These are phyloP conservation scores for Dendrocalamus latiflorus DNA, from an alignment of 202 grass and related monocot genomes.

Conservation along the genomic window DNA sequence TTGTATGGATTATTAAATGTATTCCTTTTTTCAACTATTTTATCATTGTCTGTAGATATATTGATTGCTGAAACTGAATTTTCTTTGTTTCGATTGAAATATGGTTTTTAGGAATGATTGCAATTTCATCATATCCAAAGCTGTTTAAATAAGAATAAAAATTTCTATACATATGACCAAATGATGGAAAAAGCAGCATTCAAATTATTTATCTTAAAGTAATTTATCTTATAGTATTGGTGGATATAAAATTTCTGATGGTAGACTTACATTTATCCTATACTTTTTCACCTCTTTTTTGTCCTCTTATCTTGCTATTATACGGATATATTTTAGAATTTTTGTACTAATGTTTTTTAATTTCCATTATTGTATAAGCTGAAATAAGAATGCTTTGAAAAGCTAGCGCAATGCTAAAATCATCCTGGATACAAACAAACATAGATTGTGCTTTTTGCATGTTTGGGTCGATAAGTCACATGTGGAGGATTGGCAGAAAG, in stretches of 20 bases:
- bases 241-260: conserved; percentile 10
- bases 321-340: too few relatives aligned
- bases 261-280: too few relatives aligned
- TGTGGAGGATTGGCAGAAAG: too few relatives aligned
- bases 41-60: not conserved
- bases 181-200: not conserved
- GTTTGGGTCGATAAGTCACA: too few relatives aligned
- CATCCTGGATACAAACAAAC: too few relatives aligned
- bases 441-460: too few relatives aligned
- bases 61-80: not conserved
- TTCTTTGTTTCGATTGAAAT: not conserved
- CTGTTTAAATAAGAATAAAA: not conserved
- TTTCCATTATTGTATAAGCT: too few relatives aligned
- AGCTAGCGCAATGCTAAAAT: too few relatives aligned
- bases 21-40: not conserved
- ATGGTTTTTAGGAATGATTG: not conserved
- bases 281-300: too few relatives aligned
- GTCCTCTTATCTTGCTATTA: too few relatives aligned
- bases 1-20: not conserved
- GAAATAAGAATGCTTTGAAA: too few relatives aligned
- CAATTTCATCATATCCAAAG: not conserved
- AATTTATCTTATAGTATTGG: not conserved
- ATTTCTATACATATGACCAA: not conserved
- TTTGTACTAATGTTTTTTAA: too few relatives aligned
- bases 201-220: not conserved